Evolutionary conservation across 2,329 filamentous ascomycete species (phyloP), one percentile per base, ranked within the genome.

Genomic region (Teratosphaeria destructans): DNA sequence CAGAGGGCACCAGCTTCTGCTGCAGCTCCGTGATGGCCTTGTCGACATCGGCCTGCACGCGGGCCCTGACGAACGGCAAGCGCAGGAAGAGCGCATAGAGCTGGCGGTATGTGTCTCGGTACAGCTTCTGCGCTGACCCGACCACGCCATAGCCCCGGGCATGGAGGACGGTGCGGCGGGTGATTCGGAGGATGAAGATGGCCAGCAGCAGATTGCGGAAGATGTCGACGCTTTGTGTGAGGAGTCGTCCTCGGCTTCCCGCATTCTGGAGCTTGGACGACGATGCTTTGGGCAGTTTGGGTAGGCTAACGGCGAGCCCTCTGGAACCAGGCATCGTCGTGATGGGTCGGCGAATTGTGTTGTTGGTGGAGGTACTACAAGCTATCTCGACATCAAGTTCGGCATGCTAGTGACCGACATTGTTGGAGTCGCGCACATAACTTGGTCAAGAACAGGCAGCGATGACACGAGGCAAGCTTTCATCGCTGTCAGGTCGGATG

Each of bases 201-300:
- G 92, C 81, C 74, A 97, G 95, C 68, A 97, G 79, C 61, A 96
- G 79, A 72, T 96, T 95, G 58, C 90, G 89, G 62, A 96, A 71
- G 61, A 68, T 19, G 57, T 72, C 67, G 55, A 70, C 55, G 55
- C 64, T 59, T 26, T 67, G 64, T 34, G 57, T 54, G 55, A 70
- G 61, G 35, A 68, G 60, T 58, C 26, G 53, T 29, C 14, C 26
- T 54, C 34, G 53, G 53, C 53, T 32, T 19, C 34, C 27, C 53
- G 16, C 53, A n/a, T 54, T 32, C 34, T 54, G 53, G 27, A 54
- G 53, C 53, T 54, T 54, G 53, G n/a, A 37, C 53, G 23, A 23
- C 3, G 43, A 23, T 49, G 43, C 19, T 49, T 65, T 67, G 55
- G 64, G 63, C 53, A 70, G 63, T 55, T 63, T 62, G 37, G 66